Percentiles rank a stretch among this genome's conserved stretches.
Evolutionary conservation across 495 filamentous ascomycete species (phyloP).

Genomic region (Haplographium delicatum): DNA sequence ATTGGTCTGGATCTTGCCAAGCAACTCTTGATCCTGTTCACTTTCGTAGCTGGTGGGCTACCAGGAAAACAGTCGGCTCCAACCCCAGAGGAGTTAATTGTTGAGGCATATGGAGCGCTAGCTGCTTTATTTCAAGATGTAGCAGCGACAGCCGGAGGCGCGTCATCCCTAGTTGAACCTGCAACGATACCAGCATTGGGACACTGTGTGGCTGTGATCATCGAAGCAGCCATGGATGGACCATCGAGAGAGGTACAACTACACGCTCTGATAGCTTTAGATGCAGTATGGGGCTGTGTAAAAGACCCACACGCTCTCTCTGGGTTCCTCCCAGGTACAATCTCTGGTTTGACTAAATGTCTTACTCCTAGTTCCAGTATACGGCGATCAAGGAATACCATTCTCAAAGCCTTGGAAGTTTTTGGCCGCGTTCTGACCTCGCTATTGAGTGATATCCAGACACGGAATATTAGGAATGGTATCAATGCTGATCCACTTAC

Average conservation of each 20-base stretch:
- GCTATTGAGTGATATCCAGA: conserved; percentile 60
- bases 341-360: conserved; percentile 73
- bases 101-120: conserved; percentile 45
- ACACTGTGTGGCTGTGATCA: conserved; percentile 71
- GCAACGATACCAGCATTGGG: conserved; percentile 75
- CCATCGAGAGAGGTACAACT: conserved; percentile 58
- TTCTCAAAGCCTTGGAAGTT: conserved; percentile 55
- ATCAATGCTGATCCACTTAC: no score
- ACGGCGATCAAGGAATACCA: conserved; percentile 58
- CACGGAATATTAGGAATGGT: conserved; percentile 34
- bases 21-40: conserved; percentile 81
- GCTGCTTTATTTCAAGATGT: conserved; percentile 35
- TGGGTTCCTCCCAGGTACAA: conserved; percentile 81
- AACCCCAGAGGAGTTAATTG: conserved; percentile 61
- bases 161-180: conserved; percentile 42
- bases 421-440: conserved; percentile 55
- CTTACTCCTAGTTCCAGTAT: conserved; percentile 61
- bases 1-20: conserved; percentile 66
- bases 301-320: conserved; percentile 66
- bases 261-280: conserved; percentile 59
- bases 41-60: conserved; percentile 67
- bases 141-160: conserved; percentile 28
- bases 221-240: conserved; percentile 62
- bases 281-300: conserved; percentile 55
- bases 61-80: conserved; percentile 36